phyloP scores from a whole-genome alignment of 140 eudicot genomes.

The Senecio squalidus region DNA sequence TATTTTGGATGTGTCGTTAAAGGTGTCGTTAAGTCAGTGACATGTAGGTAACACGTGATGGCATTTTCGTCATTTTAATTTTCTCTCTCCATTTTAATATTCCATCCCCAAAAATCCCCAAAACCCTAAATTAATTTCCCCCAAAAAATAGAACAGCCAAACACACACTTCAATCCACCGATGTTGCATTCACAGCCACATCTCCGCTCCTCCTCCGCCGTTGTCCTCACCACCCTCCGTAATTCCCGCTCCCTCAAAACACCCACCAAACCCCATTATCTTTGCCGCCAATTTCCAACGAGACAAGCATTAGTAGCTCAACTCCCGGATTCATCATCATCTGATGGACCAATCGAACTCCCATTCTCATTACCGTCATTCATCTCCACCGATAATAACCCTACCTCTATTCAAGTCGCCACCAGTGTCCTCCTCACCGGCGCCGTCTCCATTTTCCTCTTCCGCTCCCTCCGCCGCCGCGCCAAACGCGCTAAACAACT shows the following conservation, averaged over 20 bases:
- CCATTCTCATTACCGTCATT: constrained; percentile 51
- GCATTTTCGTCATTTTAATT: too few relatives aligned
- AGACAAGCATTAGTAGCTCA: constrained; percentile 53
- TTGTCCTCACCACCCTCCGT: constrained; percentile 22
- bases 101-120: too few relatives aligned
- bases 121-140: too few relatives aligned
- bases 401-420: constrained; percentile 68
- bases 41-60: too few relatives aligned
- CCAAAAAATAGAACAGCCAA: too few relatives aligned
- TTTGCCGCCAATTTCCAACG: constrained; percentile 21
- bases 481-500: constrained; percentile 84
- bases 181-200: constrained; percentile 27
- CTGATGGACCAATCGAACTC: constrained; percentile 76
- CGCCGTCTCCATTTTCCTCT: constrained; percentile 82
- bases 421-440: constrained; percentile 95
- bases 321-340: constrained; percentile 12
- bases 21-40: too few relatives aligned
- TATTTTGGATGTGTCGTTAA: too few relatives aligned
- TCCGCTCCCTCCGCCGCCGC: constrained; percentile 90
- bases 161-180: constrained; percentile 19
- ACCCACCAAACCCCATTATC: constrained; percentile 21
- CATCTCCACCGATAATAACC: constrained; percentile 64
- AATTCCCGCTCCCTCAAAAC: constrained; percentile 13
- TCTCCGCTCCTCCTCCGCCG: constrained; percentile 1
- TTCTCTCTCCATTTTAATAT: too few relatives aligned